phyloP scores from a whole-genome alignment of 331 rosid species.

The Quercus lobata region DNA sequence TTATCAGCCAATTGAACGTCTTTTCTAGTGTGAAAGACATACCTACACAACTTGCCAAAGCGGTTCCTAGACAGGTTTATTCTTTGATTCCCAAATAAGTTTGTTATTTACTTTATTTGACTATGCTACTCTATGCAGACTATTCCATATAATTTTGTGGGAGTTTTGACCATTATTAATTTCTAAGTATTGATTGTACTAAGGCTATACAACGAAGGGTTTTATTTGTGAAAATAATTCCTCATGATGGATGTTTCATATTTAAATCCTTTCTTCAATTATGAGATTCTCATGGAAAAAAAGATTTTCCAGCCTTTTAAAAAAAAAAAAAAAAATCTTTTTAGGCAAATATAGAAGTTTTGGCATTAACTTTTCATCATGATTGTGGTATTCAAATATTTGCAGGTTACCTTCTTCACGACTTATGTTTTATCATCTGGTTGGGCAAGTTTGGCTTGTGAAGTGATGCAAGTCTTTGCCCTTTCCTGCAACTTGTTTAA shows the following conservation, averaged over 20 bases:
- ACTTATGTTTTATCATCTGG: constrained; percentile 96
- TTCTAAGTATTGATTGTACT: background rate
- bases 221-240: background rate
- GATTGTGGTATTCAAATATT: constrained; percentile 16
- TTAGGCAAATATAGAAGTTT: background rate
- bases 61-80: constrained; percentile 85
- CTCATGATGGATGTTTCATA: background rate
- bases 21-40: constrained; percentile 69
- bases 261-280: background rate
- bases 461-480: constrained; percentile 70
- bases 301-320: background rate
- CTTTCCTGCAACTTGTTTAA: constrained; percentile 54
- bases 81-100: constrained; percentile 6
- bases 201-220: background rate
- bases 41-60: constrained; percentile 78
- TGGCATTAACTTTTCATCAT: constrained; percentile 6
- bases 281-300: background rate
- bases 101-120: constrained; percentile 1
- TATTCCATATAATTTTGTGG: background rate
- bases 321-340: background rate
- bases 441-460: constrained; percentile 89
- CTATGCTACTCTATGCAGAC: constrained; percentile 1
- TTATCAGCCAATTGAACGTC: constrained; percentile 54
- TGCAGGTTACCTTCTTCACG: constrained; percentile 82
- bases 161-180: background rate